Conservation (phyloP, 2,329 filamentous ascomycete genomes). For the Diaporthe citri region DNA sequence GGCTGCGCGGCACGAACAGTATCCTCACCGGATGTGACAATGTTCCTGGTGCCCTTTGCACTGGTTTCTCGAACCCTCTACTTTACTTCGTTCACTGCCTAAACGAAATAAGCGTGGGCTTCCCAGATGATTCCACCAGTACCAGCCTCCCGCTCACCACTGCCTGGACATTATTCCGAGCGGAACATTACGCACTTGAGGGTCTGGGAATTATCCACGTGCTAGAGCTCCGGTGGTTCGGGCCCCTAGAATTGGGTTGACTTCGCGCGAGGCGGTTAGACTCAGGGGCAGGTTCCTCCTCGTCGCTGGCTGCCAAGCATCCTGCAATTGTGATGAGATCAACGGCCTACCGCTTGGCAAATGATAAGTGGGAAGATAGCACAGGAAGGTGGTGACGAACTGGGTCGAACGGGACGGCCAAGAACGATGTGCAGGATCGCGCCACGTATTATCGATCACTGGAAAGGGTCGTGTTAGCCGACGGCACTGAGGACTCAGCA, state of each 20-base stretch:
- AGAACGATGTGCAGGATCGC: constrained; percentile 4
- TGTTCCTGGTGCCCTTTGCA: not conserved
- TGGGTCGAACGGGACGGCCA: not conserved
- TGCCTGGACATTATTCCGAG: not conserved
- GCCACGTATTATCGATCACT: not conserved
- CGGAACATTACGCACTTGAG: not conserved
- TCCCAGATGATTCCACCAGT: not conserved
- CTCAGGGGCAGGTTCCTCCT: not conserved
- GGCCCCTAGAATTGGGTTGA: not conserved
- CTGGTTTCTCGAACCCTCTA: not conserved
- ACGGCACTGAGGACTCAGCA: not conserved
- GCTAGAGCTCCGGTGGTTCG: not conserved
- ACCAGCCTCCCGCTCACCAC: not conserved
- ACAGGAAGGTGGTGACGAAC: not conserved
- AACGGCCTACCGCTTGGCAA: constrained; percentile 1
- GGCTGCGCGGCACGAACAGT: not conserved
- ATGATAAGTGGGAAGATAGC: not conserved
- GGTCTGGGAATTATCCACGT: not conserved
- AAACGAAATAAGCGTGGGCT: not conserved
- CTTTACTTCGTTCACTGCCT: not conserved
- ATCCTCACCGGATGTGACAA: not conserved
- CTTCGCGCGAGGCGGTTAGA: not conserved
- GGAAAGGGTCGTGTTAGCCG: constrained; percentile 5
- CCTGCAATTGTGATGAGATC: constrained; percentile 5
- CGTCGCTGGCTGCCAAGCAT: not conserved